Evolutionary conservation across 2,329 filamentous ascomycete species (phyloP), one percentile per base, ranked within the genome.

Genomic region (Botrytis medusae): DNA sequence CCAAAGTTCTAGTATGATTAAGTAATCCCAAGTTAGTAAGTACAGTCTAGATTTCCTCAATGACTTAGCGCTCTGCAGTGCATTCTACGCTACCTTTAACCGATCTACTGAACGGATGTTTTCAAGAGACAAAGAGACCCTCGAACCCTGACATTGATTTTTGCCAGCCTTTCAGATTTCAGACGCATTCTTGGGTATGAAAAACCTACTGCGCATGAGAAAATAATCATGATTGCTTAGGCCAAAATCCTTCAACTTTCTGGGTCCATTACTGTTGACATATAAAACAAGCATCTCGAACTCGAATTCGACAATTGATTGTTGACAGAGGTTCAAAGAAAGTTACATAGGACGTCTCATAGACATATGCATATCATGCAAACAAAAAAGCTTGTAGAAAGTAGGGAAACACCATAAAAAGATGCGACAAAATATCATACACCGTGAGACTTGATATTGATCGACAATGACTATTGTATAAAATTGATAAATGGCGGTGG

Each of bases 151-250:
- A 54, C 4, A n/a, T n/a, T 54, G 48, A 16, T 25, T 54, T 51
- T 54, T 54, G 25, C 48, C 25, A n/a, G 48, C 25, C 25, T 54
- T 54, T n/a, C 5, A 54, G 48, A 54, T 54, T 54, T 22, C 14
- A 37, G 48, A 54, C 4, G 25, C 25, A 9, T n/a, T 25, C 16
- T 16, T 16, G 48, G n/a, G n/a, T n/a, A 16, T 5, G 5, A 8
- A 0, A 7, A n/a, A n/a, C 16, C 2, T 5, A n/a, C 7, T 54
- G 51, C n/a, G 16, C 2, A 29, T 1, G 14, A 2, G n/a, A 29
- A 8, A 7, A 16, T 12, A 16, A 29, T 54, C 16, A 8, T 9
- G n/a, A 29, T 29, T 57, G n/a, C 7, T 1, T 57, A 16, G 48
- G 5, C n/a, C n/a, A 16, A 2, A 12, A 57, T 12, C 5, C n/a